A percentile compares a stretch with the other conserved stretches of the same genome.
Evolutionary conservation across 192 early-diverging fungal genomes (phyloP).

Genomic region (Coemansia reversa): DNA sequence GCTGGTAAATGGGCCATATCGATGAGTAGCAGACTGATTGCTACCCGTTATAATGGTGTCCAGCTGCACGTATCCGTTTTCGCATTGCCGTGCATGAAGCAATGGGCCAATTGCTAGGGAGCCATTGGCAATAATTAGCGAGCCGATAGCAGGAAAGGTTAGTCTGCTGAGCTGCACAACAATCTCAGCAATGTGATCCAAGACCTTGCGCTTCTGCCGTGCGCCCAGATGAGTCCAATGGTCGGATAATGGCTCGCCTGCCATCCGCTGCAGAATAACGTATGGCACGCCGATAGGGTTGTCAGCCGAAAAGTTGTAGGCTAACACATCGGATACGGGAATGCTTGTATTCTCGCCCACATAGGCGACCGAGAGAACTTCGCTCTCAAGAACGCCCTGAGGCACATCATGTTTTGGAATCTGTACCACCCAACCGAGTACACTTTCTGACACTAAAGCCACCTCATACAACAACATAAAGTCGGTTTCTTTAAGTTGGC

Average conservation of each 20-base stretch:
- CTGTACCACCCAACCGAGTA: slow-evolving; percentile 17
- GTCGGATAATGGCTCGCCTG: slow-evolving; percentile 15
- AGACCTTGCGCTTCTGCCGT: slow-evolving; percentile 21
- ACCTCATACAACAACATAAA: slow-evolving; percentile 36
- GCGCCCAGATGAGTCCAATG: slow-evolving; percentile 21
- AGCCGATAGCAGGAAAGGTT: slow-evolving; percentile 30
- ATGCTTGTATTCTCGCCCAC: slow-evolving; percentile 19
- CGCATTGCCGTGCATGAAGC: slow-evolving; percentile 28
- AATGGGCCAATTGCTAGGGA: slow-evolving; percentile 25
- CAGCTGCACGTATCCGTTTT: slow-evolving; percentile 22
- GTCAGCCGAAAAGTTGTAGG: slow-evolving; percentile 21
- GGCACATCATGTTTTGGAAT: slow-evolving; percentile 34
- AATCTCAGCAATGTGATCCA: slow-evolving; percentile 37
- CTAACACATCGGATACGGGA: slow-evolving; percentile 16
- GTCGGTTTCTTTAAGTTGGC: slow-evolving; percentile 31
- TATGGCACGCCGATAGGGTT: slow-evolving; percentile 41
- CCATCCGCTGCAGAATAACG: slow-evolving; percentile 15
- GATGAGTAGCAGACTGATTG: background rate
- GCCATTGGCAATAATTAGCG: slow-evolving; percentile 17
- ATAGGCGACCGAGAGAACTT: slow-evolving; percentile 33
- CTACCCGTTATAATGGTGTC: background rate
- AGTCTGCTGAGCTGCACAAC: slow-evolving; percentile 35
- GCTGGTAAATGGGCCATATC: slow-evolving; percentile 24
- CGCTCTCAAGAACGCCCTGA: slow-evolving; percentile 33
- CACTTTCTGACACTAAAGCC: background rate